Evolutionary conservation across 192 early-diverging fungal species (phyloP), one percentile per base, ranked within the genome.

Genomic region (Coemansia nantahalensis): DNA sequence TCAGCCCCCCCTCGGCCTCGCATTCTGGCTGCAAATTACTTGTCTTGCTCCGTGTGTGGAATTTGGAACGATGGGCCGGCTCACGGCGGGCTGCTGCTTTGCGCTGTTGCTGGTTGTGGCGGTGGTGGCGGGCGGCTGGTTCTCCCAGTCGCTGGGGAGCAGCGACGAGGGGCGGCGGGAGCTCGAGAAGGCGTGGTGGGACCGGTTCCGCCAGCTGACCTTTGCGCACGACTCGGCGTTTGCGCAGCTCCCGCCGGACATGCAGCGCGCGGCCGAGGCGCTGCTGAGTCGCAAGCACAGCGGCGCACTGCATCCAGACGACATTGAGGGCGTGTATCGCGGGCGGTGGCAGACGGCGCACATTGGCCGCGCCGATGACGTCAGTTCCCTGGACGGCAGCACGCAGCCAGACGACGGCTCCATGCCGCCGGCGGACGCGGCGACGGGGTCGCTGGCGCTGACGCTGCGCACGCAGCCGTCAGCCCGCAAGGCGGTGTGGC

Each of bases 161-260:
- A 16, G 34, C 24, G 33, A 40, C 67, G 23, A 32, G 12, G 45
- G 56, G 50, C 37, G 67, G 10, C 31, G 33, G 6, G 44, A 17
- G n/a, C 62, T 61, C 37, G 67, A 69, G 58, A 26, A 45, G 3
- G 39, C 28, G 11, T 69, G 78, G 71, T 62, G 59, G 71, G 30
- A 34, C 32, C 26, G 40, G 18, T 59, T 60, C 36, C 44, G 48
- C 48, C 45, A 37, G 24, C 37, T 75, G 23, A 45, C 59, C 16
- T 75, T 34, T 22, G 38, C 46, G 3, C 39, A 37, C 30, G 60
- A 67, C 48, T 66, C 71, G 15, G 59, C 71, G 6, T 65, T 59
- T 32, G 12, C 53, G 17, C 30, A 15, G 21, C 56, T 67, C 32
- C 71, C 71, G 3, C 14, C n/a, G 24, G 18, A 5, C n/a, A 51